Evolutionary conservation across 305 asterid species (phyloP).

Genomic region (Plantago lanceolata): DNA sequence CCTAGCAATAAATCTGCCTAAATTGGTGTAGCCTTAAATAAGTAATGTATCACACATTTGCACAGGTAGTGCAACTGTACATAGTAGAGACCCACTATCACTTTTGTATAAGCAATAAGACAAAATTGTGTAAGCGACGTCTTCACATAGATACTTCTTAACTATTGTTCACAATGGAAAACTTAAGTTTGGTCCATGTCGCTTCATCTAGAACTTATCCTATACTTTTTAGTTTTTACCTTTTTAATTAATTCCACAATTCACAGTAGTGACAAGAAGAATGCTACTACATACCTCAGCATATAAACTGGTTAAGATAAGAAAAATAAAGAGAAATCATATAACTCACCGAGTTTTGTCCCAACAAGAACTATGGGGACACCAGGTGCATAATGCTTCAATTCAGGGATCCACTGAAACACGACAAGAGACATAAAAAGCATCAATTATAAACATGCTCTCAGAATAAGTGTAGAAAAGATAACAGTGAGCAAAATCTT

Average conservation of each 20-base stretch:
- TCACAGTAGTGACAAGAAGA: background rate
- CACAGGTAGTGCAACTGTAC: background rate
- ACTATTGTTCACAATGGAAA: slow-evolving; percentile 6
- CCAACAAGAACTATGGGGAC: slow-evolving; percentile 96
- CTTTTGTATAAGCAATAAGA: background rate
- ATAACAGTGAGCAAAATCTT: slow-evolving; percentile 2
- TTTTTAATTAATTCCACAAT: background rate
- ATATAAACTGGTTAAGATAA: slow-evolving; percentile 9
- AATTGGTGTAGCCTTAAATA: background rate
- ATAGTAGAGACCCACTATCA: background rate
- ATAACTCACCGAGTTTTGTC: slow-evolving; percentile 77
- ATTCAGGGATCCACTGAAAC: slow-evolving; percentile 90
- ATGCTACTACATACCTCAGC: slow-evolving; percentile 1
- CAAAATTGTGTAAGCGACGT: background rate
- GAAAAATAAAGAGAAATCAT: slow-evolving; percentile 17
- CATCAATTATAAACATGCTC: slow-evolving; percentile 20
- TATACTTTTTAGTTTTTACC: slow-evolving; percentile 8
- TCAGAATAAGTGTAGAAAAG: slow-evolving; percentile 8
- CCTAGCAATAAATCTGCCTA: background rate
- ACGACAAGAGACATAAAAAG: slow-evolving; percentile 22
- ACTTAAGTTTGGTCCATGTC: too few species aligned
- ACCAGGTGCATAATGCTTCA: slow-evolving; percentile 97
- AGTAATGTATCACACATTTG: too few species aligned
- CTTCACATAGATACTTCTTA: background rate
- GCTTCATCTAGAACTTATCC: background rate